Evolutionary conservation across 108 stramenopile species (phyloP).

Genomic region (Phaeodactylum tricornutum): DNA sequence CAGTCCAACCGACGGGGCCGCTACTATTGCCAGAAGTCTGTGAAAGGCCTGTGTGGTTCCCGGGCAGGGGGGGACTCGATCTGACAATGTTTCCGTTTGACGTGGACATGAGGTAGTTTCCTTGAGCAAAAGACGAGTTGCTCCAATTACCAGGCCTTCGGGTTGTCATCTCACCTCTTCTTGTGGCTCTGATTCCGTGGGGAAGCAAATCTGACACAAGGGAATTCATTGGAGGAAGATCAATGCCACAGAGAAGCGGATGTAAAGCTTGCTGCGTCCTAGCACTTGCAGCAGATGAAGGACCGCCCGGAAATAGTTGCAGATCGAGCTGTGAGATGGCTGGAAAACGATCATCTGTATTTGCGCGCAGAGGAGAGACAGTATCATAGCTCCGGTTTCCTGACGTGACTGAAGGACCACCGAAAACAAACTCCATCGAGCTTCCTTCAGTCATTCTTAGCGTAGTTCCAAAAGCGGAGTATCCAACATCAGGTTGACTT

Average conservation of each 20-base stretch:
- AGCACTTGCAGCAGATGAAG: constrained; percentile 53
- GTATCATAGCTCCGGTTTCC: constrained; percentile 47
- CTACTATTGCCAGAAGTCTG: not conserved
- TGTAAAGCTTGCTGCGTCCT: constrained; percentile 33
- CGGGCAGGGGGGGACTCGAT: constrained; percentile 22
- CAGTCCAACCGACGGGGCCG: constrained; percentile 52
- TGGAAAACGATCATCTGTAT: constrained; percentile 8
- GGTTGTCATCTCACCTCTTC: constrained; percentile 14
- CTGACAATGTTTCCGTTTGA: constrained; percentile 46
- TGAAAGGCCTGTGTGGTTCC: constrained; percentile 2
- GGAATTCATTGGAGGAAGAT: constrained; percentile 62
- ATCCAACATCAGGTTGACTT: constrained; percentile 45
- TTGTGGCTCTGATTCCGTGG: constrained; percentile 19
- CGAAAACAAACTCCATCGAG: constrained; percentile 70
- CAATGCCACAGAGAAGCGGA: constrained; percentile 47
- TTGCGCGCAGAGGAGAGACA: constrained; percentile 7
- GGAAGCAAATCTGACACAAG: constrained; percentile 35
- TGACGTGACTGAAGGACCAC: constrained; percentile 46
- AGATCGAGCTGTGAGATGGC: constrained; percentile 27
- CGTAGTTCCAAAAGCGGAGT: constrained; percentile 22
- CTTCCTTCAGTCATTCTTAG: constrained; percentile 21
- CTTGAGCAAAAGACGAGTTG: constrained; percentile 9
- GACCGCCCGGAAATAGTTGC: constrained; percentile 71
- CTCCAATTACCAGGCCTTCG: constrained; percentile 25
- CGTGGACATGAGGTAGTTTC: constrained; percentile 28